Evolutionary conservation across 345 rosid genomes (phyloP).

Genomic region (Acer yangbiense): DNA sequence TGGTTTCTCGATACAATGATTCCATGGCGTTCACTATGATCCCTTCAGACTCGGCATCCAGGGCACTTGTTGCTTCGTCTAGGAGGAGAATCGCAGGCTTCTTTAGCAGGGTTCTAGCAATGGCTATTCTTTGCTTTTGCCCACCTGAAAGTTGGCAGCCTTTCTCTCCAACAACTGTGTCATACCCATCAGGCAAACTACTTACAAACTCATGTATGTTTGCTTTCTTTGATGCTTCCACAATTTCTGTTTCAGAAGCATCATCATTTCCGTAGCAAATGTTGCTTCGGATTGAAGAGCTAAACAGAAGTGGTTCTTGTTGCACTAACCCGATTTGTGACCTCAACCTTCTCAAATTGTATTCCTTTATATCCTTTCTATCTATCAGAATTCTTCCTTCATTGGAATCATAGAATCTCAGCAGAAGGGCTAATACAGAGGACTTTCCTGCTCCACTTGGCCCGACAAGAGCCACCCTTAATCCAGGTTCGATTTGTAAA

Average conservation of each 20-base stretch:
- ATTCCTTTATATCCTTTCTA: slow-evolving; percentile 16
- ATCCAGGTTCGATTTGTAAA: slow-evolving; percentile 49
- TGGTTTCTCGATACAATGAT: slow-evolving; percentile 33
- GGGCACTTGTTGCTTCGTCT: slow-evolving; percentile 92
- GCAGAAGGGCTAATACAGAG: slow-evolving; percentile 56
- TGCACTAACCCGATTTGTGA: slow-evolving; percentile 20
- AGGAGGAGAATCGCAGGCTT: slow-evolving; percentile 60
- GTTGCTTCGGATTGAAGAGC: slow-evolving; percentile 25
- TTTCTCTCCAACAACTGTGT: slow-evolving; percentile 60
- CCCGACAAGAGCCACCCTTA: slow-evolving; percentile 22
- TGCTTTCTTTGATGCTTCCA: slow-evolving; percentile 49
- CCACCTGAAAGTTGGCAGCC: slow-evolving; percentile 72
- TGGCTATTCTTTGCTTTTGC: slow-evolving; percentile 68
- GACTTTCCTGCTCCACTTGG: slow-evolving; percentile 75
- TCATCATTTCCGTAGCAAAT: slow-evolving; percentile 45
- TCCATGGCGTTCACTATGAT: slow-evolving; percentile 55
- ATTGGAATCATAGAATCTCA: slow-evolving; percentile 47
- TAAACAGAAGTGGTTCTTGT: slow-evolving; percentile 30
- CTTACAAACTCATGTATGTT: slow-evolving; percentile 56
- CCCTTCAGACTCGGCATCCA: slow-evolving; percentile 79
- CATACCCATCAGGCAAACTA: slow-evolving; percentile 51
- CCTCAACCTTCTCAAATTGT: slow-evolving; percentile 19
- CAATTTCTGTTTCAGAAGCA: slow-evolving; percentile 55
- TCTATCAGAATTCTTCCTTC: slow-evolving; percentile 18
- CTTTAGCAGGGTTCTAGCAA: slow-evolving; percentile 58